Base-by-base conservation (phyloP, 1,139 yeast genomes). In the Kodamaea suecica region DNA sequence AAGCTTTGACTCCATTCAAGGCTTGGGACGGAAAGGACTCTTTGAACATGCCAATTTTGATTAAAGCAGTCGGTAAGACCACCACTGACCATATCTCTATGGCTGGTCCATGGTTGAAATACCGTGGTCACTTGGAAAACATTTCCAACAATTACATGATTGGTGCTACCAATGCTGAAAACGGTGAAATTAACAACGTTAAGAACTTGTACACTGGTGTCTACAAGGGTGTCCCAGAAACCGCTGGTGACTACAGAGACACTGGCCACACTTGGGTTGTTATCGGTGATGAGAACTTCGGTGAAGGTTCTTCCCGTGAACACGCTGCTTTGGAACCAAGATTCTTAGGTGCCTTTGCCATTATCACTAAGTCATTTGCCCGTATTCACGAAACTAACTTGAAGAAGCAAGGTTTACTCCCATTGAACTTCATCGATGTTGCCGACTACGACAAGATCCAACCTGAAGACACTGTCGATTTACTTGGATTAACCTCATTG, bases 81-180 rank as follows among this genome's bases (percentile, higher is more conserved):
- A 92, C 98, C 61, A 92, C 98, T 55, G 98, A 92, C 74, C 97
- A 92, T 76, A 92, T 92, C 61, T 90, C 97, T 59, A 88, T 86
- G 94, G 98, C 98, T 63, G 98, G 98, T 73, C 97, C 97, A 64
- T 92, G 98, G 98, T 86, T 92, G 79, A 92, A 92, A 78, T 92
- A 92, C 95, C 87, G 97, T 79, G 98, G 98, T 75, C 98, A 92
- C 76, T 79, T 92, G 74, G 94, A 88, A 76, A 92, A 92, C 83
- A 92, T 92, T 63, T 88, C 97, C 58, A 87, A 90, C 79, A 92
- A 92, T 79, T 88, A 90, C 75, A 88, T 92, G 97, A 92, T 92
- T 77, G 98, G 98, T 76, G 98, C 97, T 53, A 88, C 80, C 63
- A 92, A 92, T 70, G 92, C 90, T 59, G 97, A 85, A 75, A 92